phyloP scores from a whole-genome alignment of 2,329 filamentous ascomycete genomes.

The Helminthosporium solani region DNA sequence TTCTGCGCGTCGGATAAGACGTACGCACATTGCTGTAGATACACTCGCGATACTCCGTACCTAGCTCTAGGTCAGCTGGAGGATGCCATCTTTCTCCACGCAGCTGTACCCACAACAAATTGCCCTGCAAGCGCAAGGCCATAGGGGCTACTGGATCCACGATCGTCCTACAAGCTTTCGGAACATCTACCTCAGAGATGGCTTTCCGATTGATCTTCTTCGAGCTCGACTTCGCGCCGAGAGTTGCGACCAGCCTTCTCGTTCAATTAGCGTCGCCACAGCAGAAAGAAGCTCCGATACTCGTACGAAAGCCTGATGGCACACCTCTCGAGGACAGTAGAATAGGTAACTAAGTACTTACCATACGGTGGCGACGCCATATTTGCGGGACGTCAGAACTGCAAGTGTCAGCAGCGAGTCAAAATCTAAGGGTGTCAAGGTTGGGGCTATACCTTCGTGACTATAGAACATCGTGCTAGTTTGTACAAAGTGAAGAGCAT shows the following conservation, averaged over 20 bases:
- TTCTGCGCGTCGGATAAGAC: slow-evolving; percentile 78
- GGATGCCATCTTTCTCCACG: not conserved
- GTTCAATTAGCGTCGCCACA: slow-evolving; percentile 22
- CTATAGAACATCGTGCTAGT: slow-evolving; percentile 80
- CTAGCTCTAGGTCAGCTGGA: slow-evolving; percentile 29
- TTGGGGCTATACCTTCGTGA: slow-evolving; percentile 71
- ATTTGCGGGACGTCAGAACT: slow-evolving; percentile 81
- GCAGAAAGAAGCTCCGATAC: not conserved
- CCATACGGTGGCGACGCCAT: slow-evolving; percentile 96
- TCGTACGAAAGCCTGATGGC: too few relatives aligned
- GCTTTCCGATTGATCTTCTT: slow-evolving; percentile 80
- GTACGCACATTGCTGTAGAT: slow-evolving; percentile 82
- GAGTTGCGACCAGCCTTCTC: slow-evolving; percentile 82
- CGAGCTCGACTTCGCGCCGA: slow-evolving; percentile 69
- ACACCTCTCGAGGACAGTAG: too few relatives aligned
- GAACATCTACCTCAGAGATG: slow-evolving; percentile 83
- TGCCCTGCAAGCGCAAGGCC: slow-evolving; percentile 86
- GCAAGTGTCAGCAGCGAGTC: slow-evolving; percentile 19
- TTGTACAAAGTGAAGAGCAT: slow-evolving; percentile 12
- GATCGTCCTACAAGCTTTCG: slow-evolving; percentile 86
- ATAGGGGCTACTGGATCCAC: slow-evolving; percentile 81
- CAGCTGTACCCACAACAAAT: slow-evolving; percentile 64
- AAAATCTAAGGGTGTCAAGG: slow-evolving; percentile 2
- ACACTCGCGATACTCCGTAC: slow-evolving; percentile 77
- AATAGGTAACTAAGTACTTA: slow-evolving; percentile 46